phyloP scores from a whole-genome alignment of 2,329 filamentous ascomycete species.

The Neopestalotiopsis rosae region DNA sequence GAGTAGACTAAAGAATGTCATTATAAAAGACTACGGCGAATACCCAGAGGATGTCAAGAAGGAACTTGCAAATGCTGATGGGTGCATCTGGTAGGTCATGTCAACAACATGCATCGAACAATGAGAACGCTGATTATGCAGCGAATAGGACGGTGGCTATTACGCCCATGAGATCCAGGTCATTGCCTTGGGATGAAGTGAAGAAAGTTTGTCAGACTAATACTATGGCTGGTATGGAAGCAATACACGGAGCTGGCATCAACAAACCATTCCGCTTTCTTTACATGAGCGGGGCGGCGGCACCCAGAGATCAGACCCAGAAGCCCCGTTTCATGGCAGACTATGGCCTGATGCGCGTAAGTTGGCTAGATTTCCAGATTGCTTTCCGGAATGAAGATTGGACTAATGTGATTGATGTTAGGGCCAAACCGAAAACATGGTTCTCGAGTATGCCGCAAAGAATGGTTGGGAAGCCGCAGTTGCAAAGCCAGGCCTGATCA shows the following conservation, averaged over 20 bases:
- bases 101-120: not conserved
- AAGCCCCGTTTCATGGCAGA: slow-evolving; percentile 42
- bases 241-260: slow-evolving; percentile 32
- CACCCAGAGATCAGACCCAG: slow-evolving; percentile 51
- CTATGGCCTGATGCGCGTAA: slow-evolving; percentile 54
- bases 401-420: not conserved
- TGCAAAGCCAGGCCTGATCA: slow-evolving; percentile 17
- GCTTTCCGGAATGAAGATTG: not conserved
- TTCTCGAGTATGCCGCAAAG: slow-evolving; percentile 10
- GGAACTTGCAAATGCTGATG: slow-evolving; percentile 45
- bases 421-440: slow-evolving; percentile 12
- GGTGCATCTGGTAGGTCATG: slow-evolving; percentile 37
- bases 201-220: slow-evolving; percentile 31
- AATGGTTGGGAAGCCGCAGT: slow-evolving; percentile 8
- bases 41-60: slow-evolving; percentile 46
- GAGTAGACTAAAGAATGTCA: slow-evolving; percentile 45
- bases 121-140: slow-evolving; percentile 9
- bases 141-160: slow-evolving; percentile 34
- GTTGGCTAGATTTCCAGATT: slow-evolving; percentile 19
- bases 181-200: slow-evolving; percentile 26
- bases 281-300: slow-evolving; percentile 48
- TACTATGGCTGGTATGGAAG: slow-evolving; percentile 29
- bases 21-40: slow-evolving; percentile 44
- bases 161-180: slow-evolving; percentile 29
- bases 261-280: slow-evolving; percentile 38